Conservation (phyloP, 2,329 filamentous ascomycete species). For the Nannizziopsis arthrosporioides region DNA sequence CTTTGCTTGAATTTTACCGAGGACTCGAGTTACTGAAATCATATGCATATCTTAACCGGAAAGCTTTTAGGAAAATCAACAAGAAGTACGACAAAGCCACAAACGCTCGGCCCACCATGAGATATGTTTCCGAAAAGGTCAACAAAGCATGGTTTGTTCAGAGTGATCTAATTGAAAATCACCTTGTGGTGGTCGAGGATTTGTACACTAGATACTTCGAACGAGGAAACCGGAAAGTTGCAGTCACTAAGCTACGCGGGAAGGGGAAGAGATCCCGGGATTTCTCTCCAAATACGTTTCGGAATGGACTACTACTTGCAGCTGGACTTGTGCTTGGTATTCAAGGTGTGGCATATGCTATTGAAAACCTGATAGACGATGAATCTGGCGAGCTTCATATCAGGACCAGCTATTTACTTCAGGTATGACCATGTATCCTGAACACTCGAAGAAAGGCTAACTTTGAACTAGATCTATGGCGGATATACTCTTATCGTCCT, state of each 20-base stretch:
- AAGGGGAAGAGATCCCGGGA: slow-evolving; percentile 50
- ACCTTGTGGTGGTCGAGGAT: slow-evolving; percentile 74
- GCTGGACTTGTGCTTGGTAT: slow-evolving; percentile 54
- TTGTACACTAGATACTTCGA: slow-evolving; percentile 93
- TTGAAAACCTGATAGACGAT: slow-evolving; percentile 34
- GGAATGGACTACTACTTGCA: slow-evolving; percentile 56
- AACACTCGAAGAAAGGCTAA: slow-evolving; percentile 1
- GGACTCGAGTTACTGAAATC: slow-evolving; percentile 84
- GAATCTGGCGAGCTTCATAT: slow-evolving; percentile 28
- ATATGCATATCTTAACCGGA: slow-evolving; percentile 79
- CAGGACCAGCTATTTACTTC: slow-evolving; percentile 59
- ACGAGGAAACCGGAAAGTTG: slow-evolving; percentile 82
- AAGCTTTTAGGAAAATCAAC: slow-evolving; percentile 91
- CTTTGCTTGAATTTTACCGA: slow-evolving; percentile 85
- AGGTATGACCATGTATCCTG: slow-evolving; percentile 25
- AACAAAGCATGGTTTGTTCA: slow-evolving; percentile 84
- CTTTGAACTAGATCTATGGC: slow-evolving; percentile 58
- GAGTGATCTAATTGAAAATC: slow-evolving; percentile 68
- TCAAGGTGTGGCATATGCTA: slow-evolving; percentile 53
- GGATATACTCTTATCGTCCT: slow-evolving; percentile 80
- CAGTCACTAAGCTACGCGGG: slow-evolving; percentile 71
- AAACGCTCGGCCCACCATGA: slow-evolving; percentile 61
- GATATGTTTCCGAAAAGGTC: slow-evolving; percentile 85
- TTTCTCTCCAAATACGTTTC: slow-evolving; percentile 48
- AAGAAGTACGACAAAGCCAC: slow-evolving; percentile 97